A percentile compares a stretch with the other conserved stretches of the same genome.
Conservation (phyloP, 768 basidiomycete species). For the Lenzites betulinus region DNA sequence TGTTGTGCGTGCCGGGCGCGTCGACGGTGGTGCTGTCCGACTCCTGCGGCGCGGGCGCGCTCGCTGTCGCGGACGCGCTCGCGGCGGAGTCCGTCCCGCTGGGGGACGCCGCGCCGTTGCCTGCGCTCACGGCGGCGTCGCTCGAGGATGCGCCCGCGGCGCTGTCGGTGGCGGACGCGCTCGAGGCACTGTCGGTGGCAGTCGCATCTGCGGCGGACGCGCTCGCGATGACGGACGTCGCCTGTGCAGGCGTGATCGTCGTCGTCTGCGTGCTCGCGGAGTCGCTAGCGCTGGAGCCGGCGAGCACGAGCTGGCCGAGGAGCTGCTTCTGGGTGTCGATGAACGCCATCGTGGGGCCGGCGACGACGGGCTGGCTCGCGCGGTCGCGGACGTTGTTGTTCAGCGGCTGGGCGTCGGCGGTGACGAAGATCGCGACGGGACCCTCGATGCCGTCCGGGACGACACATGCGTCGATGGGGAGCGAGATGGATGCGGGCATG, state of each 20-base stretch:
- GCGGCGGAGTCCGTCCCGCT: slow-evolving; percentile 12
- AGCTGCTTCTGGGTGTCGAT: slow-evolving; percentile 60
- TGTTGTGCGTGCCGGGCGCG: slow-evolving; percentile 40
- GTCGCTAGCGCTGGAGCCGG: slow-evolving; percentile 3
- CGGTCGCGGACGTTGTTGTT: slow-evolving; percentile 62
- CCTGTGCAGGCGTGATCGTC: slow-evolving; percentile 30
- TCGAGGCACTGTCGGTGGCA: slow-evolving; percentile 19
- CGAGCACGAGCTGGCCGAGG: slow-evolving; percentile 49
- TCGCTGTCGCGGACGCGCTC: slow-evolving; percentile 26
- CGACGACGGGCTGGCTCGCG: slow-evolving; percentile 54
- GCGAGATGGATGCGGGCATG: slow-evolving; percentile 50
- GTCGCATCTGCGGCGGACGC: slow-evolving; percentile 5
- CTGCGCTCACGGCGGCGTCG: slow-evolving; percentile 19
- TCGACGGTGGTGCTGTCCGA: slow-evolving; percentile 25
- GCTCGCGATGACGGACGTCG: slow-evolving; percentile 35
- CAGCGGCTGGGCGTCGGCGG: slow-evolving; percentile 61
- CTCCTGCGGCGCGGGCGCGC: slow-evolving; percentile 19
- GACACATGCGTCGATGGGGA: slow-evolving; percentile 61
- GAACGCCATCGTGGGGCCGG: slow-evolving; percentile 72
- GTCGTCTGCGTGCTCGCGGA: slow-evolving; percentile 21
- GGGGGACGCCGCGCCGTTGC: slow-evolving; percentile 11
- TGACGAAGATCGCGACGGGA: slow-evolving; percentile 73
- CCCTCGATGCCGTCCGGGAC: slow-evolving; percentile 73
- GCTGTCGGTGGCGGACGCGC: slow-evolving; percentile 14
- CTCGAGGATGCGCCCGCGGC: slow-evolving; percentile 8